Base-by-base conservation (phyloP, 352 stramenopile species). In the Globisporangium paddicum region DNA sequence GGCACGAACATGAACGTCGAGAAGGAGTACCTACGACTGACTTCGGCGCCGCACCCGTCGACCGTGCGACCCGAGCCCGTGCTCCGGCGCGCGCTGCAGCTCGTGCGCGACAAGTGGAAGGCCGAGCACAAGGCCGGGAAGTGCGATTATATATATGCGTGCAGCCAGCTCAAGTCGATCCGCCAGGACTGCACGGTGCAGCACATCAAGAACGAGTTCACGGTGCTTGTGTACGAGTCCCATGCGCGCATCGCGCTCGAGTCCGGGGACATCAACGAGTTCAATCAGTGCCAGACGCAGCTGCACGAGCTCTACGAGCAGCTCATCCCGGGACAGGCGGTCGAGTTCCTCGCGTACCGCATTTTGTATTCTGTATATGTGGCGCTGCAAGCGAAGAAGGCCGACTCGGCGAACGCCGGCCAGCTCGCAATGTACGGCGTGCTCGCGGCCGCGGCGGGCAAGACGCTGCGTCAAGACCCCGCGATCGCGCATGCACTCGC, bases 141-240 rank as follows among this genome's bases (percentile, higher is more conserved):
- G 44, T 87, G 80, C 60, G 90, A 98, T 81, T 97, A 98, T 85
- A 72, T 95, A 60, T 97, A 97, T 83, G 82, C 97, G 64, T 99
- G 96, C 86, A 98, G 95, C 57, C 97, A 99, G 69, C 89, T 99
- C 49, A 99, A 99, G 73, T 98, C 97, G 26, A 98, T 99, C 62
- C 92, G 97, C 21, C 97, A 99, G 74, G 97, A 99, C 79, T 96
- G 98, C 63, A 98, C 95, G 16, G 95, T 99, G 28, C 93, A 98
- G 68, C 87, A 93, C 63, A 98, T 99, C 60, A 96, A 98, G 72
- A 98, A 98, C 73, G 76, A 71, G 13, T 99, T 99, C 78, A 98
- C 96, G 2, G 94, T 99, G 41, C 66, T 92, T 34, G 96, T 99
- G 42, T 99, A 99, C 75, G 97, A 99, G 70, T 94, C 83, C 47